phyloP scores from a whole-genome alignment of 1,139 yeast species.

The Pneumocystis wakefieldiae region DNA sequence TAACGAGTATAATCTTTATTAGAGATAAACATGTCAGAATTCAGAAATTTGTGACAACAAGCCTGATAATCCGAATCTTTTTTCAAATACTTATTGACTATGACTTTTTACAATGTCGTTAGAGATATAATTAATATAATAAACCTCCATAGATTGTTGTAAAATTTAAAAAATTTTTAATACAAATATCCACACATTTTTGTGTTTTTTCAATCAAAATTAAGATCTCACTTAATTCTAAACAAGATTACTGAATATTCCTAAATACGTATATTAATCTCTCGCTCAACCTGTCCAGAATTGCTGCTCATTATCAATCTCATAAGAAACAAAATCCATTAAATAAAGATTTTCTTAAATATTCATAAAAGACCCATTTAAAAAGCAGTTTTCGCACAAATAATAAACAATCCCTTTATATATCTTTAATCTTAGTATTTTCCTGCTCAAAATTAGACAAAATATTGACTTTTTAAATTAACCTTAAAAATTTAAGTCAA shows the following conservation, averaged over 20 bases:
- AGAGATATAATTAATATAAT: background rate
- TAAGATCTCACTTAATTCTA: constrained; percentile 13
- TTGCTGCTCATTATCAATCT: constrained; percentile 22
- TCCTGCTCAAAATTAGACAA: too few relatives aligned
- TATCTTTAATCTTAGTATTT: too few relatives aligned
- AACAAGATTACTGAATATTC: background rate
- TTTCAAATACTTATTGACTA: constrained; percentile 19
- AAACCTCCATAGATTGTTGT: constrained; percentile 20
- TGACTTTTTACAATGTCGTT: background rate
- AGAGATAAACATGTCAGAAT: constrained; percentile 20
- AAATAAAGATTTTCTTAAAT: background rate
- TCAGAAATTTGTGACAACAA: constrained; percentile 22
- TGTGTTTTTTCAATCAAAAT: constrained; percentile 9
- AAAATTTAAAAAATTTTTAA: constrained; percentile 20
- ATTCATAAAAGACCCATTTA: too few relatives aligned
- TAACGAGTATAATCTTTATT: constrained; percentile 23
- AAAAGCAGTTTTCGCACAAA: too few relatives aligned
- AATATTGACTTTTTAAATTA: too few relatives aligned
- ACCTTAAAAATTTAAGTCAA: too few relatives aligned
- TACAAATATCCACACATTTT: constrained; percentile 13
- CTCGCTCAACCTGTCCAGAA: constrained; percentile 22
- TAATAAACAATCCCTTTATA: too few relatives aligned
- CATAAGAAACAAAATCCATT: constrained; percentile 23
- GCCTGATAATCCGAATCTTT: constrained; percentile 22
- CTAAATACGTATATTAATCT: background rate